Percentiles rank a stretch among this genome's conserved stretches.
Evolutionary conservation across 306 rosid genomes (phyloP).

Genomic region (Hippophae tibetana): DNA sequence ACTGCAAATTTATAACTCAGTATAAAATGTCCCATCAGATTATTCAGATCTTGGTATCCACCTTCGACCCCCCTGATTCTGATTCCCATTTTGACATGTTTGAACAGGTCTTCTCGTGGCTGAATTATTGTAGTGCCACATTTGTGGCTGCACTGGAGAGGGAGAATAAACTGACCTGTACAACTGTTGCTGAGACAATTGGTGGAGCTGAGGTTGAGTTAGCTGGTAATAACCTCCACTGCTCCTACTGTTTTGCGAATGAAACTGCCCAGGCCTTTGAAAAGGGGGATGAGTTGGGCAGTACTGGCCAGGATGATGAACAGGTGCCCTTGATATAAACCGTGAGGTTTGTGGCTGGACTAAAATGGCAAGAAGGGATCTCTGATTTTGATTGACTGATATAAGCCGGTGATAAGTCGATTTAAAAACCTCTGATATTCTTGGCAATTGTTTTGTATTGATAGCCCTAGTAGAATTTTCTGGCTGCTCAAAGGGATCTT

Average conservation of each 20-base stretch:
- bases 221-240: background rate
- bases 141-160: conserved; percentile 7
- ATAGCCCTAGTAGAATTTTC: conserved; percentile 63
- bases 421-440: conserved; percentile 44
- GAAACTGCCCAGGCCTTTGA: conserved; percentile 11
- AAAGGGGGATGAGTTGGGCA: conserved; percentile 30
- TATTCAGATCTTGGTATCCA: conserved; percentile 43
- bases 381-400: conserved; percentile 23
- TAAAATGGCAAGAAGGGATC: conserved; percentile 30
- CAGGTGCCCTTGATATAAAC: conserved; percentile 11
- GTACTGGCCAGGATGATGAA: conserved; percentile 5
- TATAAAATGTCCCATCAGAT: background rate
- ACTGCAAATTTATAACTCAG: background rate
- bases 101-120: conserved; percentile 12
- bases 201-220: conserved; percentile 1
- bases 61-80: conserved; percentile 21
- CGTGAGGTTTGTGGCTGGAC: conserved; percentile 30
- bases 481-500: conserved; percentile 91
- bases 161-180: background rate
- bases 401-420: conserved; percentile 23
- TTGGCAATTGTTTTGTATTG: conserved; percentile 29
- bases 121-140: conserved; percentile 11
- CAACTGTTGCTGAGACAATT: background rate
- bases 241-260: background rate
- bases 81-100: conserved; percentile 23